Base-by-base conservation (phyloP, 139 green algal genomes). In the Picochlorum costavermella region DNA sequence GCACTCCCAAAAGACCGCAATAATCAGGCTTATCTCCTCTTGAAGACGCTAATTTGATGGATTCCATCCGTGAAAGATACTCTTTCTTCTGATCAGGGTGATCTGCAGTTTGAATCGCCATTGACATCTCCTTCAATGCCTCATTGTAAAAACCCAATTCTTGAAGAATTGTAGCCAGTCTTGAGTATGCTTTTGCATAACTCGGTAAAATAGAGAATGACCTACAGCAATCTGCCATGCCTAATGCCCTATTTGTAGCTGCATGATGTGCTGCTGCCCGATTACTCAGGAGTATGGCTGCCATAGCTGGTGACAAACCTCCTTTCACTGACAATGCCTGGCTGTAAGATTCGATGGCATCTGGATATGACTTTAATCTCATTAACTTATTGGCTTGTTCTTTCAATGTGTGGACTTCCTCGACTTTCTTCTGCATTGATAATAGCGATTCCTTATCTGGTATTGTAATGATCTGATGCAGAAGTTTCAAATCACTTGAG, bases 241-340 rank as follows among this genome's bases (percentile, higher is more conserved):
- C 86, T 23, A 88, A 78, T 14, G 67, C 63, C 1, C 73, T 43
- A 20, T 75, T 58, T 48, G 48, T 50, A 9, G 79, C 30, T 12
- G 51, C 65, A 68, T 87, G 76, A 50, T 84, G 51, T n/a, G 81
- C 86, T 3, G 87, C 87, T 0, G 86, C 87, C 5, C 87, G 70
- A 81, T 92, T 95, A 75, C 71, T 69, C 63, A 88, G 73, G 75
- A 95, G 75, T 63, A 95, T 72, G 9, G 86, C 84, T 2, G 83
- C 80, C 59, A 84, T 84, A 5, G 57, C 60, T 2, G 72, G 59
- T 2, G 72, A 76, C 3, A 68, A 72, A 3, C 48, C 56, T 37
- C 65, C 64, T 11, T 63, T 30, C 4, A 58, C 36, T 23, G 33
- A 40, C 33, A 86, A 61, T 4, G 77, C 77, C 33, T 73, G 51